Conservation (phyloP, 2,329 filamentous ascomycete species). For the Fusarium torreyae region DNA sequence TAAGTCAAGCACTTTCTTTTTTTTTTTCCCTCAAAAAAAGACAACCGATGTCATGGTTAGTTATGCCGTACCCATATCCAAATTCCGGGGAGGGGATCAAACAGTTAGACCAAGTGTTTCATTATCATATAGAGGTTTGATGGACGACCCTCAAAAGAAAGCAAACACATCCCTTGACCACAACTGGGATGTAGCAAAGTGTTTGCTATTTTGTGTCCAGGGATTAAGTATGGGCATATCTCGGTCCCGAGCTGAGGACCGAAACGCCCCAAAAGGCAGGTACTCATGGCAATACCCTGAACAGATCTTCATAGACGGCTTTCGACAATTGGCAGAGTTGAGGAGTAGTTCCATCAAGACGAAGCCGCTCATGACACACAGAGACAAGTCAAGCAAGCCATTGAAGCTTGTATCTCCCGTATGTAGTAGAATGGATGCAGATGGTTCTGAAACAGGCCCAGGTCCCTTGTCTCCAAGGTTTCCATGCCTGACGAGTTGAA, state of each 20-base stretch:
- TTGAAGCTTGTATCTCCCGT: conserved; percentile 30
- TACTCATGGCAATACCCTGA: conserved; percentile 8
- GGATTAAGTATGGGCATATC: background rate
- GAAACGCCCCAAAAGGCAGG: background rate
- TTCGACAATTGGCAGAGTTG: conserved; percentile 1
- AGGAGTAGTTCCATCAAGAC: background rate
- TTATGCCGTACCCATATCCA: background rate
- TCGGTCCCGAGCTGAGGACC: conserved; percentile 12
- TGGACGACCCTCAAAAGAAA: background rate
- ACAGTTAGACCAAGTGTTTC: conserved; percentile 21
- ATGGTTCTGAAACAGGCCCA: conserved; percentile 33
- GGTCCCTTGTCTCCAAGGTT: conserved; percentile 25
- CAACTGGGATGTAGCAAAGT: conserved; percentile 2
- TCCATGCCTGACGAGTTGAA: background rate
- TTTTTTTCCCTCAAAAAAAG: too few relatives aligned
- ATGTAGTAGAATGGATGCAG: conserved; percentile 22
- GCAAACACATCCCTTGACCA: conserved; percentile 11
- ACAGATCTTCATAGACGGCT: conserved; percentile 10
- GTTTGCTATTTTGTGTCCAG: conserved; percentile 4
- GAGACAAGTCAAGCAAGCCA: conserved; percentile 20
- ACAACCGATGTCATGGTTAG: background rate
- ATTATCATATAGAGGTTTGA: background rate
- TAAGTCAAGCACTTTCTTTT: background rate
- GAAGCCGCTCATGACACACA: conserved; percentile 5
- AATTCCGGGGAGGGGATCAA: background rate